Evolutionary conservation across 1,284 basidiomycete genomes (phyloP), one percentile per base, ranked within the genome.

Genomic region (Rhodotorula mucilaginosa): DNA sequence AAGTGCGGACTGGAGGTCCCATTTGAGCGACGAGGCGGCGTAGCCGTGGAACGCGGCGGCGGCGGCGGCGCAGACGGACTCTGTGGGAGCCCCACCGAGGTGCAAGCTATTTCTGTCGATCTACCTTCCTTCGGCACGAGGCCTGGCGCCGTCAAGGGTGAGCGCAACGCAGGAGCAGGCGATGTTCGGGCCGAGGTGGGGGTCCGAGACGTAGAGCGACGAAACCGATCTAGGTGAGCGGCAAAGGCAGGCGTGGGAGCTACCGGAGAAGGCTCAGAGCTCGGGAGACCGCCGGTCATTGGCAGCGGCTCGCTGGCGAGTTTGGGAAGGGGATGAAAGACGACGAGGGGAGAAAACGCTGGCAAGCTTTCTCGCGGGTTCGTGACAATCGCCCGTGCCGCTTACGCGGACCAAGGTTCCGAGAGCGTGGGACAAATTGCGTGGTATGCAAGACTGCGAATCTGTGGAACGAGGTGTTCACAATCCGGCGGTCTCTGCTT

Each of bases 1-100:
- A 67, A 67, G n/a, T 51, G 48, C 19, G 19, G 18, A 34, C 60
- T 62, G 18, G 56, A 23, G 19, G 39, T 44, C 39, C 66, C 66
- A 10, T 68, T 59, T 2, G 66, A 4, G 13, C 66, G 39, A 12
- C 39, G 66, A 44, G 66, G 66, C 10, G 61, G 66, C 2, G 66
- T 68, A 23, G 54, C 34, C 18, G 48, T 31, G 1, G 34, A 13
- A 3, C 34, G 34, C 15, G 48, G 21, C 18, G 16, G n/a, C 16
- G 16, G 44, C 23, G 39, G 18, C 39, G 12, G 39, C 39, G 39
- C 39, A 44, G 39, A 44, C 39, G 39, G 39, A 44, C 39, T 44
- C 8, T 44, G 39, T 44, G 39, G 39, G 39, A 44, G 39, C 39
- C 10, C 12, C 39, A 10, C 39, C 39, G 39, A 12, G 39, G 39